phyloP scores from a whole-genome alignment of 345 rosid species.

The Draba incana region DNA sequence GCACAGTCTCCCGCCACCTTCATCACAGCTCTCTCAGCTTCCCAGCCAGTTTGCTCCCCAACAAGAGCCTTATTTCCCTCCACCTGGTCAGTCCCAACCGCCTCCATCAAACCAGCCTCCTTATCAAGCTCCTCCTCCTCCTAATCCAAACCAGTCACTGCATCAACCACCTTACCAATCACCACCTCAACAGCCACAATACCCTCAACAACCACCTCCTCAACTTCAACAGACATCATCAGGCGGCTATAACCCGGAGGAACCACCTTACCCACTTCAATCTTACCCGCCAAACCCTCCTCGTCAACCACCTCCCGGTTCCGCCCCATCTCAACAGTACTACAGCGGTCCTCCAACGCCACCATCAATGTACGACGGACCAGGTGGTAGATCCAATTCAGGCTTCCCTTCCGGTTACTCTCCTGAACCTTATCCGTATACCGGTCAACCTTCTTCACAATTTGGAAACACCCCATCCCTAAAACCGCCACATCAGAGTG shows the following conservation, averaged over 20 bases:
- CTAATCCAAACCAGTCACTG: conserved; percentile 53
- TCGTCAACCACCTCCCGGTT: conserved; percentile 56
- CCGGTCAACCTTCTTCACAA: conserved; percentile 63
- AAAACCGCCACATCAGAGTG: conserved; percentile 54
- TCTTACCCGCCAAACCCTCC: conserved; percentile 56
- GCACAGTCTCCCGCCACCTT: conserved; percentile 53
- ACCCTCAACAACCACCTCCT: conserved; percentile 60
- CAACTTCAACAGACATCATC: conserved; percentile 56
- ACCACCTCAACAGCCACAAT: conserved; percentile 64
- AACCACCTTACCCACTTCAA: conserved; percentile 59
- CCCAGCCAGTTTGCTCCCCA: conserved; percentile 72
- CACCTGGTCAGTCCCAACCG: conserved; percentile 66
- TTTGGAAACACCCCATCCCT: conserved; percentile 55
- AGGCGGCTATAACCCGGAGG: conserved; percentile 63
- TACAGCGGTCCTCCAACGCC: conserved; percentile 60
- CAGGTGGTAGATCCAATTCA: conserved; percentile 59
- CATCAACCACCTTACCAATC: conserved; percentile 69
- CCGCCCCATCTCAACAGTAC: conserved; percentile 65
- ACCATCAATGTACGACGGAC: conserved; percentile 58
- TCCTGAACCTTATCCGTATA: conserved; percentile 55
- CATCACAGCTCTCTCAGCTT: conserved; percentile 57
- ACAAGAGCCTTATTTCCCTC: conserved; percentile 66
- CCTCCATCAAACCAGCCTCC: conserved; percentile 56
- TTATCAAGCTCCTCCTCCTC: conserved; percentile 65
- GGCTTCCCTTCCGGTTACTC: conserved; percentile 69